A percentile compares a stretch with the other conserved stretches of the same genome.
These are phyloP conservation scores for Amanita pallidorosea DNA, from an alignment of 768 basidiomycete genomes.

Conservation along the genomic window DNA sequence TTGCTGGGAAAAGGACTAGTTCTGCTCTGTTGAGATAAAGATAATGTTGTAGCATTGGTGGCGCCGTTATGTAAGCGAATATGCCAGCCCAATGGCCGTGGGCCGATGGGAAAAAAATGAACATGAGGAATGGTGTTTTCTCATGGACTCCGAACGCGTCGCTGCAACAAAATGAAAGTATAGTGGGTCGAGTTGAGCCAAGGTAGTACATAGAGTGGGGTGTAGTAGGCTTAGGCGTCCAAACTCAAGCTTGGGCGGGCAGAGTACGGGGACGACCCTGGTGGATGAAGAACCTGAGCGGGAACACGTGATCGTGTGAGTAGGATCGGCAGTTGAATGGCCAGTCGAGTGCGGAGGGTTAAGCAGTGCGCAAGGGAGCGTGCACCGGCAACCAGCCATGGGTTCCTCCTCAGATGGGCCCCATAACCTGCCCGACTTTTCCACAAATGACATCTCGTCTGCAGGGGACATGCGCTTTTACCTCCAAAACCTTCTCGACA, in stretches of 20 bases:
- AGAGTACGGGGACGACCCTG: not conserved
- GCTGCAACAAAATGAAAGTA: no score
- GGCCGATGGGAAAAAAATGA: no score
- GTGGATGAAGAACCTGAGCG: not conserved
- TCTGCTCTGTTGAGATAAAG: constrained; percentile 3
- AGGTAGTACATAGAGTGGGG: no score
- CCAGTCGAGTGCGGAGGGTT: not conserved
- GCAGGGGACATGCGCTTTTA: constrained; percentile 52
- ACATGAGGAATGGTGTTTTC: no score
- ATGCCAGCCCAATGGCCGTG: no score
- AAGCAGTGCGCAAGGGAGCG: constrained; percentile 4
- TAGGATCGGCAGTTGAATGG: not conserved
- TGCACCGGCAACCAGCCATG: constrained; percentile 20
- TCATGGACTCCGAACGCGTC: no score
- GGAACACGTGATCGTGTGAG: constrained; percentile 5
- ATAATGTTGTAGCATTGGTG: not conserved
- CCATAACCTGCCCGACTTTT: constrained; percentile 31
- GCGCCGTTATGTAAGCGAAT: no score
- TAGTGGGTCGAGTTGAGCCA: no score
- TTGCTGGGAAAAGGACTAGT: constrained; percentile 1
- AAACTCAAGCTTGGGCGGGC: not conserved
- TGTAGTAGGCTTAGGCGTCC: no score
- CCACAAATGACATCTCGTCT: constrained; percentile 31
- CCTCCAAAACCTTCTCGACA: constrained; percentile 66
- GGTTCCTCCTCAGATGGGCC: constrained; percentile 28